These are phyloP conservation scores for Pleurotus giganteus DNA, from an alignment of 768 basidiomycete species.

Conservation along the genomic window DNA sequence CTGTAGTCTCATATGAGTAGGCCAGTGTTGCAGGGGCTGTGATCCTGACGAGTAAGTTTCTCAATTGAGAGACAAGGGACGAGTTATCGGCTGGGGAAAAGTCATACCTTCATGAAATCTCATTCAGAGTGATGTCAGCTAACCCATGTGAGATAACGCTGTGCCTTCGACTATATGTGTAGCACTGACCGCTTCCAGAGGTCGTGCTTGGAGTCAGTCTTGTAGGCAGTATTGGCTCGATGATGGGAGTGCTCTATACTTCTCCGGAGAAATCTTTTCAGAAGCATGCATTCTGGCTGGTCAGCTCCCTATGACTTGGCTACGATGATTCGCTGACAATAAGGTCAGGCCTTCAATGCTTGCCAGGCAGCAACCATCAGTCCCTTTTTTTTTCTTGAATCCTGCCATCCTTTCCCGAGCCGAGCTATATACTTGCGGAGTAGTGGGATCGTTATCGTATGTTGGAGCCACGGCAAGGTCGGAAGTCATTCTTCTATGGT, in stretches of 20 bases:
- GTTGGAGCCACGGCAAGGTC: constrained; percentile 85
- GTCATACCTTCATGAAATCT: constrained; percentile 70
- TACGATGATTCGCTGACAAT: neutral
- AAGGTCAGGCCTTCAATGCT: constrained; percentile 70
- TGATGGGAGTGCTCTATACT: constrained; percentile 82
- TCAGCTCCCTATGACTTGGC: constrained; percentile 29
- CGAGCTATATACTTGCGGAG: constrained; percentile 82
- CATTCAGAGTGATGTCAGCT: constrained; percentile 74
- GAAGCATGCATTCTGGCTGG: constrained; percentile 83
- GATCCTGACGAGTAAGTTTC: constrained; percentile 56
- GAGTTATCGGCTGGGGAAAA: constrained; percentile 59
- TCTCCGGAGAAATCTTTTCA: constrained; percentile 72
- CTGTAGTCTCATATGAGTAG: constrained; percentile 31
- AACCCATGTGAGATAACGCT: constrained; percentile 66
- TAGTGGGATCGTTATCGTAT: constrained; percentile 84
- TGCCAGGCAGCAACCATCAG: constrained; percentile 86
- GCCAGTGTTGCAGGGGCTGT: constrained; percentile 72
- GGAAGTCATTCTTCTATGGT: constrained; percentile 20
- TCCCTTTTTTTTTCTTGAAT: constrained; percentile 84
- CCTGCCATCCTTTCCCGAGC: constrained; percentile 86
- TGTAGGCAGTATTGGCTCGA: constrained; percentile 75
- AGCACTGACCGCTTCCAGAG: constrained; percentile 44
- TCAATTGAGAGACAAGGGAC: constrained; percentile 81
- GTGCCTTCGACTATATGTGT: neutral
- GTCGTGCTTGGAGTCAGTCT: constrained; percentile 80